Evolutionary conservation across 2,329 filamentous ascomycete genomes (phyloP).

Genomic region (Botrytis paeoniae): DNA sequence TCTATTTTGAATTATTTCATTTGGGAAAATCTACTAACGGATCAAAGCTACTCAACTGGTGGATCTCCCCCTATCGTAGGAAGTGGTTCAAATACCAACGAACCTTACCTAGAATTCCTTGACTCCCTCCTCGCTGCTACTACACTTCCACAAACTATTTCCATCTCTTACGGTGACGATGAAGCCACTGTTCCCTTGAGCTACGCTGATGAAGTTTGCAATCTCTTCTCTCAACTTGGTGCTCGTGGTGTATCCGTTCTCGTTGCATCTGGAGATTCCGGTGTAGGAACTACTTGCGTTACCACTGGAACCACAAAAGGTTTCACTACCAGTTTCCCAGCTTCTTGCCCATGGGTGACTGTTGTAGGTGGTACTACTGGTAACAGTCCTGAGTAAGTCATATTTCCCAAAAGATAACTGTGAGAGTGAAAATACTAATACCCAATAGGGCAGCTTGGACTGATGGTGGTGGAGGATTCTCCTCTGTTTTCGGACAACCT

Average conservation of each 20-base stretch:
- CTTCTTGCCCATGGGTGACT: conserved; percentile 51
- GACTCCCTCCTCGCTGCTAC: conserved; percentile 53
- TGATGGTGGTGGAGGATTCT: conserved; percentile 44
- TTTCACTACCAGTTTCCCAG: conserved; percentile 50
- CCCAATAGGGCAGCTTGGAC: conserved; percentile 26
- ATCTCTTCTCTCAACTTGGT: conserved; percentile 52
- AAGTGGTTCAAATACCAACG: conserved; percentile 53
- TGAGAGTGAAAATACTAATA: not conserved
- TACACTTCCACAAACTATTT: conserved; percentile 57
- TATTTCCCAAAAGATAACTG: not conserved
- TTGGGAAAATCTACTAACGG: not conserved
- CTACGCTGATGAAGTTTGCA: conserved; percentile 53
- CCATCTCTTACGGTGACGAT: conserved; percentile 54
- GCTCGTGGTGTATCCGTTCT: conserved; percentile 49
- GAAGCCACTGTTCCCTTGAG: conserved; percentile 51
- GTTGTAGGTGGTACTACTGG: conserved; percentile 43
- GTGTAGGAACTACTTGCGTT: conserved; percentile 40
- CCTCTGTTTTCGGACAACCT: conserved; percentile 43
- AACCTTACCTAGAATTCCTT: conserved; percentile 65
- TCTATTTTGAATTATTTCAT: not conserved
- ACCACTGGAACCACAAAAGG: conserved; percentile 40
- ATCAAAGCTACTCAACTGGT: conserved; percentile 48
- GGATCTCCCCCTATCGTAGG: conserved; percentile 53
- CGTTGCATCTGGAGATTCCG: conserved; percentile 48
- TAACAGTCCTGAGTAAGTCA: conserved; percentile 27